A percentile compares a stretch with the other conserved stretches of the same genome.
These are phyloP conservation scores for Bruguiera hainesii DNA, from an alignment of 441 rosid species.

Conservation along the genomic window DNA sequence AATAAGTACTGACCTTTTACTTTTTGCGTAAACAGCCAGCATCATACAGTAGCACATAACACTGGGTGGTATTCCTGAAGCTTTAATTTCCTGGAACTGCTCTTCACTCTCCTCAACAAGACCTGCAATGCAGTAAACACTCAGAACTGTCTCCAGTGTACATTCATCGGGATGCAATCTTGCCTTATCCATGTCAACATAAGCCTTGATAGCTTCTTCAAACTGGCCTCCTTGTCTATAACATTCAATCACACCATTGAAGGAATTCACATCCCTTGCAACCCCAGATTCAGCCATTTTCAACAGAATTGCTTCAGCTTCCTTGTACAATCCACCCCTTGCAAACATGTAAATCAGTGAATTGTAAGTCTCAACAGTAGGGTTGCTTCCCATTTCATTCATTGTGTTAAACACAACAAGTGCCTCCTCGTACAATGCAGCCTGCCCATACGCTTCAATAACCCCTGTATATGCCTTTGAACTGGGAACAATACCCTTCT, in stretches of 20 bases:
- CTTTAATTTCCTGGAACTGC: constrained; percentile 90
- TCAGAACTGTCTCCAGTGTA: constrained; percentile 86
- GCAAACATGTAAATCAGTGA: constrained; percentile 76
- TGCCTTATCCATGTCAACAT: constrained; percentile 83
- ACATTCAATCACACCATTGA: constrained; percentile 85
- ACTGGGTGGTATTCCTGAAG: constrained; percentile 73
- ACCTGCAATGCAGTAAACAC: constrained; percentile 81
- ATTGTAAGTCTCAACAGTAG: constrained; percentile 78
- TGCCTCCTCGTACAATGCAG: constrained; percentile 87
- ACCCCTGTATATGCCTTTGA: constrained; percentile 77
- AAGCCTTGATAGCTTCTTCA: constrained; percentile 89
- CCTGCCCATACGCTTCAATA: constrained; percentile 91
- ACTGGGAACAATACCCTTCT: constrained; percentile 72
- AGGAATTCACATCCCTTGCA: constrained; percentile 60
- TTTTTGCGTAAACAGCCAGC: constrained; percentile 88
- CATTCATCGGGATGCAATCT: constrained; percentile 83
- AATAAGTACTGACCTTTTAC: constrained; percentile 55
- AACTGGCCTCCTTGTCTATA: constrained; percentile 86
- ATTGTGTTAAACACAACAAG: constrained; percentile 80
- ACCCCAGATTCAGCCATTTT: constrained; percentile 67
- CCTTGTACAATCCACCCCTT: constrained; percentile 80
- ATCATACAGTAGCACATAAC: constrained; percentile 92
- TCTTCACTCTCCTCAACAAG: constrained; percentile 90
- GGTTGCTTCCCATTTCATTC: constrained; percentile 80
- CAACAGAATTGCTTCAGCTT: constrained; percentile 57